Evolutionary conservation across 2,329 filamentous ascomycete genomes (phyloP), one percentile per base, ranked within the genome.

Genomic region (Aureobasidium leucospermi): DNA sequence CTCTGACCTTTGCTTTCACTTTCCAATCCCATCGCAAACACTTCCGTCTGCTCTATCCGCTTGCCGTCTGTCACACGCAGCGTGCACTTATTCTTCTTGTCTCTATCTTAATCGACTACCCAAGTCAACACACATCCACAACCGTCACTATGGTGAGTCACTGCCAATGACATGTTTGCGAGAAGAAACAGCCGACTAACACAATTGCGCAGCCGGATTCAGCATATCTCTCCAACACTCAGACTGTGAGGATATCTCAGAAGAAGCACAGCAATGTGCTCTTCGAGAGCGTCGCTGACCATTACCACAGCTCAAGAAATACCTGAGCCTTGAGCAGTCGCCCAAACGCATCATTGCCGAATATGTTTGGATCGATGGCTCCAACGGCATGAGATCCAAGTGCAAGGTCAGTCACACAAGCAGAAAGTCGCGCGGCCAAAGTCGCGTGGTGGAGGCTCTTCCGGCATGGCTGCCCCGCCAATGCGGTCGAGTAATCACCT

Each of bases 341-440:
- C 46, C 47, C 41, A 51, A 59, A 31, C 39, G 58, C 28, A 81
- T 95, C 73, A 94, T 96, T 77, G 93, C 91, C 72, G 93, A 96
- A 80, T 96, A 96, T 79, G 86, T 96, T 81, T 96, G 93, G 93
- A 88, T 96, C 74, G 92, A 96, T 73, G 81, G 88, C 66, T 77
- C 79, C 66, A 91, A 92, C 74, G 87, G 88, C 71, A 83, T 89
- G 68, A 91, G 94, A 71, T 96, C 91, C 74, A 99, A 97, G 82
- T 93, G 89, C 73, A 95, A 91, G 84, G 93, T 96, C 82, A 82
- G 90, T 81, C 65, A 60, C 47, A 42, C 42, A 41, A 38, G 2
- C 31, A 57, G n/a, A 57, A 57, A 45, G 41, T 38, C 32, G 47
- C 31, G 32, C 47, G 5, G 29, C 16, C n/a, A 29, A 19, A 38